Percentiles rank a stretch among this genome's conserved stretches.
Evolutionary conservation across 768 basidiomycete genomes (phyloP).

Genomic region (Tricholoma flavovirens): DNA sequence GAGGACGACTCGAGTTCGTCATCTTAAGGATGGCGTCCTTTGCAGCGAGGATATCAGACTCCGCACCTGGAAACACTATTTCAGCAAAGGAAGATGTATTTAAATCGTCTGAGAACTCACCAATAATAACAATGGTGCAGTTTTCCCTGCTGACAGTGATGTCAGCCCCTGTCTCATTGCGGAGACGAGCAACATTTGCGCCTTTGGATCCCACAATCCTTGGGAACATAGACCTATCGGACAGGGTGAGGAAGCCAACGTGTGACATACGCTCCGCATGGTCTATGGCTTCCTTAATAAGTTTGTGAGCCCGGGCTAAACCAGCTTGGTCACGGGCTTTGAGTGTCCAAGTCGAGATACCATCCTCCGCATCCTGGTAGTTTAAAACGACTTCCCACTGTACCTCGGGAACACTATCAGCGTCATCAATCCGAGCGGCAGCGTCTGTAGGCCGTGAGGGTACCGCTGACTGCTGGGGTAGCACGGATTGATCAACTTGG

Average conservation of each 20-base stretch:
- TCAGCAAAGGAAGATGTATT: slow-evolving; percentile 4
- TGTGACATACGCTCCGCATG: slow-evolving; percentile 69
- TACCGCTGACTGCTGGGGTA: slow-evolving; percentile 54
- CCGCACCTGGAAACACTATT: slow-evolving; percentile 45
- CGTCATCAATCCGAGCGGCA: slow-evolving; percentile 83
- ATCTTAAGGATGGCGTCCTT: slow-evolving; percentile 73
- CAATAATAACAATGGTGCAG: slow-evolving; percentile 81
- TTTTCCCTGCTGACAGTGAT: slow-evolving; percentile 88
- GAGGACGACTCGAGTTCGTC: slow-evolving; percentile 33
- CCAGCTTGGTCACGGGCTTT: slow-evolving; percentile 73
- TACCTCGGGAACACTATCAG: slow-evolving; percentile 43
- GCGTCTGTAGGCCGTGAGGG: slow-evolving; percentile 49
- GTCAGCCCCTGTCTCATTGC: slow-evolving; percentile 86
- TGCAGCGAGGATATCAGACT: slow-evolving; percentile 61
- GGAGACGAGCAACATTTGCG: slow-evolving; percentile 80
- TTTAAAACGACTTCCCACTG: slow-evolving; percentile 78
- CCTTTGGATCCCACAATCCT: slow-evolving; percentile 92
- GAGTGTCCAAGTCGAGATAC: slow-evolving; percentile 80
- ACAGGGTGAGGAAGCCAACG: slow-evolving; percentile 79
- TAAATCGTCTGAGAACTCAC: slow-evolving; percentile 36
- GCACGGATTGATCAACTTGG: slow-evolving; percentile 68
- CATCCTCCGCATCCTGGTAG: slow-evolving; percentile 77
- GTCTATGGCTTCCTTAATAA: slow-evolving; percentile 63
- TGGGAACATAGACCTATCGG: slow-evolving; percentile 83
- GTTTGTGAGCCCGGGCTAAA: slow-evolving; percentile 68